A percentile compares a stretch with the other conserved stretches of the same genome.
Evolutionary conservation across 306 rosid genomes (phyloP).

Genomic region (Luffa acutangula): DNA sequence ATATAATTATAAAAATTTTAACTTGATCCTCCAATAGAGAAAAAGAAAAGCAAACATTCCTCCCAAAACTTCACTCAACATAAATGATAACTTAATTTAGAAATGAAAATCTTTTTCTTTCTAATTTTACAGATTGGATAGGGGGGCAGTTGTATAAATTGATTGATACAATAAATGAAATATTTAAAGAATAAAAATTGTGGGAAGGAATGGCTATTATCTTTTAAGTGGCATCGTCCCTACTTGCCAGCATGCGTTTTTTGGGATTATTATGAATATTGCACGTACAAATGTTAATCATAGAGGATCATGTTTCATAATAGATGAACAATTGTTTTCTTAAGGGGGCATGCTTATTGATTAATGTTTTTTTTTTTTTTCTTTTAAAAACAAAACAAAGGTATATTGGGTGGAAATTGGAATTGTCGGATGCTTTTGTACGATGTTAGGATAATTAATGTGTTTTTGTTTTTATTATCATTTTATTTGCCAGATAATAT

Average conservation of each 20-base stretch:
- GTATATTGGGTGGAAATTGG: not conserved
- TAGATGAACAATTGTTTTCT: not conserved
- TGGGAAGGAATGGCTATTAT: not conserved
- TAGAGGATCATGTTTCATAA: not conserved
- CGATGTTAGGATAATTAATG: not conserved
- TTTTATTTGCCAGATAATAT: not conserved
- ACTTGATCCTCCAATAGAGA: not conserved
- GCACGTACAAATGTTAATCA: not conserved
- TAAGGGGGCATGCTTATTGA: not conserved
- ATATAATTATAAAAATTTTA: too few species aligned
- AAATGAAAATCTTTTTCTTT: too few species aligned
- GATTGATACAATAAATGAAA: not conserved
- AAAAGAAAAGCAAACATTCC: too few species aligned
- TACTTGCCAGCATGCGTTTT: not conserved
- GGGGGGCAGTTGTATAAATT: not conserved
- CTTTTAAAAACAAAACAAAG: not conserved
- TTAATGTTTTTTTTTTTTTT: not conserved
- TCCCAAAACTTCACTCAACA: too few species aligned
- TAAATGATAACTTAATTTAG: not conserved
- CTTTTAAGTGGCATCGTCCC: not conserved
- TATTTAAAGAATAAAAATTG: not conserved
- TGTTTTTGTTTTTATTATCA: not conserved
- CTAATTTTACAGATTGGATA: not conserved
- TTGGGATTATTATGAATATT: conserved; percentile 1
- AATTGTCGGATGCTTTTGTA: not conserved